Evolutionary conservation across 2,329 filamentous ascomycete species (phyloP).

Genomic region (Curvularia hawaiiensis): DNA sequence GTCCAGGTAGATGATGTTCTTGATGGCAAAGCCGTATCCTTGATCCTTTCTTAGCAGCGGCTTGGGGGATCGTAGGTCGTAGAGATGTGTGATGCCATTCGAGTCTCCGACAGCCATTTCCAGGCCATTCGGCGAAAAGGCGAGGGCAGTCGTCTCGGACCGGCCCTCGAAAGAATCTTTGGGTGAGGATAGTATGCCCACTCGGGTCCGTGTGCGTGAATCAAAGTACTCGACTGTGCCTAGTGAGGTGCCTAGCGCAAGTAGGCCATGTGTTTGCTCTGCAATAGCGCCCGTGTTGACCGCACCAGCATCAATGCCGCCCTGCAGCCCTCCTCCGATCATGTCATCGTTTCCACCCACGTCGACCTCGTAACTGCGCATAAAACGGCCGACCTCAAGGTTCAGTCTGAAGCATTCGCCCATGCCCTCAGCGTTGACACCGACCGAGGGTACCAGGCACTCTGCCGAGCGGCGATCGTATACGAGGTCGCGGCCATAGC

Average conservation of each 20-base stretch:
- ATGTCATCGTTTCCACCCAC: constrained; percentile 79
- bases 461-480: constrained; percentile 86
- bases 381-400: constrained; percentile 87
- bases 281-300: constrained; percentile 89
- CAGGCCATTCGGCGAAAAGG: constrained; percentile 83
- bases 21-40: constrained; percentile 90
- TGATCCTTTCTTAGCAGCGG: constrained; percentile 92
- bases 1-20: constrained; percentile 74
- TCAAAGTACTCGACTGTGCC: constrained; percentile 99
- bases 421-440: constrained; percentile 81
- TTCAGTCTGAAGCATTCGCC: constrained; percentile 95
- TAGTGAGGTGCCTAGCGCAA: constrained; percentile 90
- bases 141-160: constrained; percentile 79
- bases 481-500: constrained; percentile 87
- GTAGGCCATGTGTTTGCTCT: constrained; percentile 84
- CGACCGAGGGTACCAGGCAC: constrained; percentile 84
- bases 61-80: constrained; percentile 86
- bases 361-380: constrained; percentile 91
- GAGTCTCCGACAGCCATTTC: constrained; percentile 88
- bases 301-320: constrained; percentile 80
- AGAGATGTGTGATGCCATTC: constrained; percentile 84
- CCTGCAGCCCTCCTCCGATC: constrained; percentile 74
- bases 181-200: constrained; percentile 72
- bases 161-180: constrained; percentile 47
- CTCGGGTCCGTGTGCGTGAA: constrained; percentile 78